These are phyloP conservation scores for Mortierella antarctica DNA, from an alignment of 192 early-diverging fungal species.

Conservation along the genomic window DNA sequence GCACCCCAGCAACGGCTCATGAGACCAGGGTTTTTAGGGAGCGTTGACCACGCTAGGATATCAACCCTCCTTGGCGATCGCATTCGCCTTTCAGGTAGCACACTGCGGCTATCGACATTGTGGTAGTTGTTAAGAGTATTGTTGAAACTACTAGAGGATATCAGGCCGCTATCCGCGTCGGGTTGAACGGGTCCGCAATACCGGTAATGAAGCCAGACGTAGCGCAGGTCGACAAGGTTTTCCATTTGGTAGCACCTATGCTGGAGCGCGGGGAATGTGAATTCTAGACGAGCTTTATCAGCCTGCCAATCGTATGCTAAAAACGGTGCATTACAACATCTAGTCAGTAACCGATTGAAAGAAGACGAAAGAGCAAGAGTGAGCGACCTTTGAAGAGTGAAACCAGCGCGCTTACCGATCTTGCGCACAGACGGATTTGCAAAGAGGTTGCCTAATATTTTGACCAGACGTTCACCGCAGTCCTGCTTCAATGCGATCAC, in stretches of 20 bases:
- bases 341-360: not conserved
- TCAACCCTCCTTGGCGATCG: too few relatives aligned
- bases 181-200: not conserved
- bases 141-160: too few relatives aligned
- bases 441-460: not conserved
- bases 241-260: not conserved
- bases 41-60: not conserved
- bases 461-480: too few relatives aligned
- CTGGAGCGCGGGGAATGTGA: not conserved
- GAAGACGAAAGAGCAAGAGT: not conserved
- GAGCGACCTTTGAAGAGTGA: not conserved
- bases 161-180: not conserved
- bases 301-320: not conserved
- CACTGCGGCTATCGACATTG: not conserved
- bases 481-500: not conserved
- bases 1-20: not conserved
- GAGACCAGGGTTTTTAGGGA: not conserved
- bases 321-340: too few relatives aligned
- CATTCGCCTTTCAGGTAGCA: not conserved
- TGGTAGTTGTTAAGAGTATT: not conserved
- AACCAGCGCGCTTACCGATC: not conserved
- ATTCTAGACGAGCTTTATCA: not conserved
- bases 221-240: conserved; percentile 10
- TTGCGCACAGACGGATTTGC: not conserved
- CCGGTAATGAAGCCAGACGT: not conserved